Conservation (phyloP, 2,329 filamentous ascomycete species). For the Aspergillus luchuensis region DNA sequence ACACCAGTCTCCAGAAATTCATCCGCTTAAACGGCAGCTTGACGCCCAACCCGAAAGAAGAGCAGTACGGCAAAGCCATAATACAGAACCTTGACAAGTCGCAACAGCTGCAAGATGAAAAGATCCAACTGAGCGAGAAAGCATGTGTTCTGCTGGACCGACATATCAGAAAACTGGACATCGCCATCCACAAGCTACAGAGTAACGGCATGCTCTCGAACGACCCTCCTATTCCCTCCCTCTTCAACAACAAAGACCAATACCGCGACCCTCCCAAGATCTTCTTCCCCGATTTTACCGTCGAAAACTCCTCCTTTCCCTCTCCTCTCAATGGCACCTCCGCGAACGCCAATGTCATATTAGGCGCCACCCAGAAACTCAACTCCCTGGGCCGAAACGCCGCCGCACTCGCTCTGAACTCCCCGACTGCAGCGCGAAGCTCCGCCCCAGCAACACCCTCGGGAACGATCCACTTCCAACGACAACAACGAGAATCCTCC, state of each 20-base stretch:
- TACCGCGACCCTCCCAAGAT: constrained; percentile 50
- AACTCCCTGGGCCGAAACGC: constrained; percentile 36
- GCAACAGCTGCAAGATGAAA: constrained; percentile 63
- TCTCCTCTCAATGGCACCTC: constrained; percentile 58
- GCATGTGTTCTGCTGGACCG: constrained; percentile 62
- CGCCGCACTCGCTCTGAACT: constrained; percentile 44
- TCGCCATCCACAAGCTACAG: constrained; percentile 62
- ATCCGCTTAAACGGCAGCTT: constrained; percentile 65
- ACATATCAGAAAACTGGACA: constrained; percentile 63
- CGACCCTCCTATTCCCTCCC: constrained; percentile 61
- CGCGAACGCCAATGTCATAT: constrained; percentile 56
- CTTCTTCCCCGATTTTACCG: constrained; percentile 51
- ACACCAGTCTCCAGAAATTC: constrained; percentile 65
- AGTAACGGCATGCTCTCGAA: constrained; percentile 61
- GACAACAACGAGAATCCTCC: constrained; percentile 58
- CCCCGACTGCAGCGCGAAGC: constrained; percentile 39
- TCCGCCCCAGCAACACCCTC: constrained; percentile 50
- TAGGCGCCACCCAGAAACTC: constrained; percentile 55
- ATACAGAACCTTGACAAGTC: constrained; percentile 60
- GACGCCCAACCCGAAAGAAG: constrained; percentile 64
- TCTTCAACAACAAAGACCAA: constrained; percentile 54
- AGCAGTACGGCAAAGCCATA: constrained; percentile 60
- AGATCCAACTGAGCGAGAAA: constrained; percentile 62
- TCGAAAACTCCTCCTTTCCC: constrained; percentile 45
- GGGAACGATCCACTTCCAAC: constrained; percentile 43